A percentile compares a stretch with the other conserved stretches of the same genome.
These are phyloP conservation scores for Eucalyptus viminalis DNA, from an alignment of 345 rosid species.

Conservation along the genomic window DNA sequence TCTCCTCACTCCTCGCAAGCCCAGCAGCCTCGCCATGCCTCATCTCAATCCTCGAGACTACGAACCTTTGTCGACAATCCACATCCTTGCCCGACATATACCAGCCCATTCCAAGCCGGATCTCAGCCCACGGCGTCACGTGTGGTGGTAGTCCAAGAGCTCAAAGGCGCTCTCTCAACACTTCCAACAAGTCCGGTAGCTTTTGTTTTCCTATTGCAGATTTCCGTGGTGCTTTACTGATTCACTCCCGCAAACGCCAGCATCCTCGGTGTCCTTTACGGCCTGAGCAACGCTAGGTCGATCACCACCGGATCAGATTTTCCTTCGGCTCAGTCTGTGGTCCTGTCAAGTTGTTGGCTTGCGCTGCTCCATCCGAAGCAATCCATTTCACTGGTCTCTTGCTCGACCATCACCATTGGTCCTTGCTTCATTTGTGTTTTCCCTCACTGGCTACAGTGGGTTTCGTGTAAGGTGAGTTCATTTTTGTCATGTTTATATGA, in stretches of 20 bases:
- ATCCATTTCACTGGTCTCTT: background rate
- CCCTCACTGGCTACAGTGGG: background rate
- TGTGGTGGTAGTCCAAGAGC: background rate
- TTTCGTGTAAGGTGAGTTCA: background rate
- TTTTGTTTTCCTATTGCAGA: no score
- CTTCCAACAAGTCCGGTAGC: background rate
- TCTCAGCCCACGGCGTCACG: background rate
- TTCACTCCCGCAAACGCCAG: background rate
- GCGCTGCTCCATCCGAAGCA: background rate
- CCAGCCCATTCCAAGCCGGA: background rate
- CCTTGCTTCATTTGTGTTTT: background rate
- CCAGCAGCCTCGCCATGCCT: background rate
- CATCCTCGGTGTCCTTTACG: background rate
- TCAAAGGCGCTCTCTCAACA: background rate
- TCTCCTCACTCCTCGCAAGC: background rate
- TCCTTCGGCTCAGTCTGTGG: background rate
- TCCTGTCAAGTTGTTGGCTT: background rate
- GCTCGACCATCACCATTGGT: background rate
- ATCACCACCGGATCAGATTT: background rate
- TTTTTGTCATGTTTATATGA: no score
- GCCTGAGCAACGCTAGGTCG: background rate
- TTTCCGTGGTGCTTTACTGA: background rate
- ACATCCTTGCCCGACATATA: background rate
- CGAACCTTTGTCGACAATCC: background rate
- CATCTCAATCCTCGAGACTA: background rate